These are phyloP conservation scores for Kwoniella europaea DNA, from an alignment of 768 basidiomycete genomes.

Conservation along the genomic window DNA sequence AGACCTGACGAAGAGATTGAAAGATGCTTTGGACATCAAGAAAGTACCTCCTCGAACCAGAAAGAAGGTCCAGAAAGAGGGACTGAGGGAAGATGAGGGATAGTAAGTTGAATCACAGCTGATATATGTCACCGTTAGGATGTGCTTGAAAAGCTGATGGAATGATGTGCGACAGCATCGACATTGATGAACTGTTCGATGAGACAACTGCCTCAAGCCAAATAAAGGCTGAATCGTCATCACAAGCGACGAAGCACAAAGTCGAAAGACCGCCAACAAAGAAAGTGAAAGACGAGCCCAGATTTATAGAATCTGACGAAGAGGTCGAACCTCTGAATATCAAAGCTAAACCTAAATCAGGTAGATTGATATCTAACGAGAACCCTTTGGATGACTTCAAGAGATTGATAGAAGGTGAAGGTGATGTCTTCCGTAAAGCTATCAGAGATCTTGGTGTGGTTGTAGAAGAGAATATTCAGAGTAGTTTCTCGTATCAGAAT, in stretches of 20 bases:
- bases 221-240: conserved; percentile 27
- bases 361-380: conserved; percentile 75
- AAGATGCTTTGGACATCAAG: conserved; percentile 74
- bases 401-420: conserved; percentile 67
- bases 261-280: conserved; percentile 14
- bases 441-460: conserved; percentile 71
- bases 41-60: conserved; percentile 69
- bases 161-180: conserved; percentile 34
- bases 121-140: neutral
- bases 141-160: neutral
- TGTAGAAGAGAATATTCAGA: conserved; percentile 70
- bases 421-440: conserved; percentile 82
- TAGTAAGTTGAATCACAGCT: conserved; percentile 33
- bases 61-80: conserved; percentile 59
- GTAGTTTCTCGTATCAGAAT: conserved; percentile 73
- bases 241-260: conserved; percentile 13
- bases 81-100: conserved; percentile 60
- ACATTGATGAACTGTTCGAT: conserved; percentile 58
- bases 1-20: conserved; percentile 67
- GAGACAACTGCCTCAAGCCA: conserved; percentile 59
- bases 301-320: conserved; percentile 54
- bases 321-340: conserved; percentile 15
- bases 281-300: conserved; percentile 54
- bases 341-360: conserved; percentile 60
- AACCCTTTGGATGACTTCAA: conserved; percentile 78